phyloP scores from a whole-genome alignment of 805 yeast species.

The Yamadazyma laniorum region DNA sequence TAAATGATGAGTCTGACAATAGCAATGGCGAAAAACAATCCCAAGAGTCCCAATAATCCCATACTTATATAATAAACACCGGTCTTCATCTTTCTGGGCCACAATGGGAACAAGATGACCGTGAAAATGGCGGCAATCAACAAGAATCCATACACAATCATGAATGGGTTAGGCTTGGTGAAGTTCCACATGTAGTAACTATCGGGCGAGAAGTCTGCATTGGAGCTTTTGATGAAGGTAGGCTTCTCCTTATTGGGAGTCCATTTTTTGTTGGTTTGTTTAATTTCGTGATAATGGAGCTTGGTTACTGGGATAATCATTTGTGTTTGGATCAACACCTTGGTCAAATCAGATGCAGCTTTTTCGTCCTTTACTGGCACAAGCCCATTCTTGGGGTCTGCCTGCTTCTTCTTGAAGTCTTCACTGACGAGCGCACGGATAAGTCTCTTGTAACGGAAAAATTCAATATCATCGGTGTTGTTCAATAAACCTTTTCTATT shows the following conservation, averaged over 20 bases:
- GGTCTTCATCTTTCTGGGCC: conserved; percentile 88
- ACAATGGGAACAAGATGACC: conserved; percentile 80
- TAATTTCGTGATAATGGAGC: conserved; percentile 65
- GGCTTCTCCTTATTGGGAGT: conserved; percentile 65
- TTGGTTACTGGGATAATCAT: conserved; percentile 75
- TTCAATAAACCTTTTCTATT: conserved; percentile 79
- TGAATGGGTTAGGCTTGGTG: conserved; percentile 66
- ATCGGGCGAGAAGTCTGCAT: conserved; percentile 61
- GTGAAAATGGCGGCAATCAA: conserved; percentile 64
- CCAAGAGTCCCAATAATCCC: conserved; percentile 70
- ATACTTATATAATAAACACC: conserved; percentile 91
- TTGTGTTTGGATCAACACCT: conserved; percentile 67
- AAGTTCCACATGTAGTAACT: conserved; percentile 84
- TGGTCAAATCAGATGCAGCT: conserved; percentile 61
- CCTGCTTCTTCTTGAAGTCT: conserved; percentile 58
- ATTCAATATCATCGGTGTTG: conserved; percentile 66
- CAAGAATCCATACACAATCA: conserved; percentile 60
- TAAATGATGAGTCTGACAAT: conserved; percentile 74
- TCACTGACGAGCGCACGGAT: conserved; percentile 72
- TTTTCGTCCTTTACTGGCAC: conserved; percentile 46
- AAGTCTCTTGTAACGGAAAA: conserved; percentile 85
- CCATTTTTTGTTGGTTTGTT: conserved; percentile 49
- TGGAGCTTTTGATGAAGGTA: conserved; percentile 51
- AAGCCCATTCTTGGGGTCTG: conserved; percentile 44
- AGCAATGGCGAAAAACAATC: conserved; percentile 73